Conservation (phyloP, 2,329 filamentous ascomycete species). For the Fusarium sterilihyphosum region DNA sequence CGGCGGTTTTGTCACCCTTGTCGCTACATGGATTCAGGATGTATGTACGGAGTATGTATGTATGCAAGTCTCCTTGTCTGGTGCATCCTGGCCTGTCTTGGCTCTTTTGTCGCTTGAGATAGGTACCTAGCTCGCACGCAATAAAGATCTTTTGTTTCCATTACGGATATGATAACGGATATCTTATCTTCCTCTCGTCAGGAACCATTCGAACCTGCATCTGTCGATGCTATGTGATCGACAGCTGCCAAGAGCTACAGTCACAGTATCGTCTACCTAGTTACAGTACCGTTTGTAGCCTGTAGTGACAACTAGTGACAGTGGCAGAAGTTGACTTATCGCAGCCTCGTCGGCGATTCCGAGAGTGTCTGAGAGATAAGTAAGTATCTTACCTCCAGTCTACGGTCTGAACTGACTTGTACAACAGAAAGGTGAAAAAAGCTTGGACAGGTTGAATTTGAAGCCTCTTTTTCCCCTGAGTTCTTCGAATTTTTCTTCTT, state of each 20-base stretch:
- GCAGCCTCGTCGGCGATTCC: conserved; percentile 36
- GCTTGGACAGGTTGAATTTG: conserved; percentile 3
- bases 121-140: conserved; percentile 29
- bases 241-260: conserved; percentile 7
- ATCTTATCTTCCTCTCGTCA: conserved; percentile 38
- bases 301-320: not conserved
- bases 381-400: not conserved
- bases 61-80: conserved; percentile 27
- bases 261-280: not conserved
- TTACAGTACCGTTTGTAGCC: not conserved
- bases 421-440: conserved; percentile 9
- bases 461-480: conserved; percentile 28
- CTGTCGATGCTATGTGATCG: conserved; percentile 21
- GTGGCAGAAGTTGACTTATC: conserved; percentile 15
- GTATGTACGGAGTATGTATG: conserved; percentile 1
- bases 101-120: conserved; percentile 34
- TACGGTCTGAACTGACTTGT: conserved; percentile 1
- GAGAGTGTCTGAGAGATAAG: conserved; percentile 15
- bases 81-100: conserved; percentile 15
- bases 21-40: conserved; percentile 3
- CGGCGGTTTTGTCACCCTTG: conserved; percentile 38
- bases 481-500: conserved; percentile 21
- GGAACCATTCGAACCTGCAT: conserved; percentile 28
- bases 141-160: conserved; percentile 39
- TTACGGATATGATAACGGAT: conserved; percentile 38